phyloP scores from a whole-genome alignment of 2,329 filamentous ascomycete genomes.

The Sclerotiophoma versabilis region DNA sequence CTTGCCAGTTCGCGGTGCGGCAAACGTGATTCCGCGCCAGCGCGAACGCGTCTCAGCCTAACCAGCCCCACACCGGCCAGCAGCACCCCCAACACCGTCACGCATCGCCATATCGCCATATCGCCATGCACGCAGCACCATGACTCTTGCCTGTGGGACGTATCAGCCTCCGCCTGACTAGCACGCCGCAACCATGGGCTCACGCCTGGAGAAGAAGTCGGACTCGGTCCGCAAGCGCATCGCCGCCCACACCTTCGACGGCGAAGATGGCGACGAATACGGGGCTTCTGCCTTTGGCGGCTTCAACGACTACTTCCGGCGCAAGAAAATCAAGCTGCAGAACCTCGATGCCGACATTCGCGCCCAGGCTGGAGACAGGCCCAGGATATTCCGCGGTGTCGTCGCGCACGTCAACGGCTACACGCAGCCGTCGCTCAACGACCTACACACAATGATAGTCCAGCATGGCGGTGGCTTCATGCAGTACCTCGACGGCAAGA shows the following conservation, averaged over 20 bases:
- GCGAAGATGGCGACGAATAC: constrained; percentile 92
- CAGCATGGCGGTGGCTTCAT: constrained; percentile 93
- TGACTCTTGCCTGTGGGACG: constrained; percentile 34
- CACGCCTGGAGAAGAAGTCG: constrained; percentile 66
- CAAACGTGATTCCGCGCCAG: constrained; percentile 9
- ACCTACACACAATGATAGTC: constrained; percentile 88
- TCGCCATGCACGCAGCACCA: constrained; percentile 20
- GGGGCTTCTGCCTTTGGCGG: constrained; percentile 85
- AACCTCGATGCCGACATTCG: constrained; percentile 88
- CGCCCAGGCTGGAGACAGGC: constrained; percentile 71
- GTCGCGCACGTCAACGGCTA: constrained; percentile 95
- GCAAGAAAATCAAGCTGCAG: constrained; percentile 97
- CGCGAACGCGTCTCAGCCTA: constrained; percentile 5
- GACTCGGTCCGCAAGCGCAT: constrained; percentile 68
- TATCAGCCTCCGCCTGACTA: constrained; percentile 23
- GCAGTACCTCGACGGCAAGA: constrained; percentile 95
- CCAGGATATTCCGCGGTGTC: constrained; percentile 87
- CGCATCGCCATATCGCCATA: constrained; percentile 30
- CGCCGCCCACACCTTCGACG: constrained; percentile 74
- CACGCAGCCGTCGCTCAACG: constrained; percentile 88
- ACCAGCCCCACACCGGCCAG: constrained; percentile 6
- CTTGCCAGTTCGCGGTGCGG: not conserved
- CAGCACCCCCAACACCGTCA: constrained; percentile 6
- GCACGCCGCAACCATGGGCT: constrained; percentile 60
- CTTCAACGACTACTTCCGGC: constrained; percentile 88